phyloP scores from a whole-genome alignment of 2,329 filamentous ascomycete species.

The Monilinia polystroma region DNA sequence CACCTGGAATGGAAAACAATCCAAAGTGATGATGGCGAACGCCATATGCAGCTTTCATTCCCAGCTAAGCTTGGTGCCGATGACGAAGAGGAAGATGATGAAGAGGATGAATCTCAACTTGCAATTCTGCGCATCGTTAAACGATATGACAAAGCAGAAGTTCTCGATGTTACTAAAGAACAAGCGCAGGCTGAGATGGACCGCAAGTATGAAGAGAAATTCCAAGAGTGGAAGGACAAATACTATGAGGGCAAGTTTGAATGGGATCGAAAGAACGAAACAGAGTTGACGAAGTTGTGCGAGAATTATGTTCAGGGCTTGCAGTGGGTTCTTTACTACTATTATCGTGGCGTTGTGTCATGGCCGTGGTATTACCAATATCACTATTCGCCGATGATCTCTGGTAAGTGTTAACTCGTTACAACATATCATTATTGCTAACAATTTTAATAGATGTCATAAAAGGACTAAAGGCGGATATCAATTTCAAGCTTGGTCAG shows the following conservation, averaged over 20 bases:
- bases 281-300: conserved; percentile 75
- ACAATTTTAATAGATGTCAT: conserved; percentile 65
- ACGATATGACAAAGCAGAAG: conserved; percentile 85
- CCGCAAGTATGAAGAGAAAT: conserved; percentile 85
- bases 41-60: conserved; percentile 64
- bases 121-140: conserved; percentile 84
- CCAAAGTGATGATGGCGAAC: conserved; percentile 62
- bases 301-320: conserved; percentile 98
- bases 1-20: conserved; percentile 65
- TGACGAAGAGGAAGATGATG: conserved; percentile 61
- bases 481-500: conserved; percentile 91
- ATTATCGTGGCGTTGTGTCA: conserved; percentile 93
- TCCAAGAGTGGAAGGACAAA: conserved; percentile 87
- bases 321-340: conserved; percentile 98
- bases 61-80: conserved; percentile 48
- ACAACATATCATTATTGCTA: conserved; percentile 30
- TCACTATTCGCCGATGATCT: conserved; percentile 97
- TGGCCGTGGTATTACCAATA: conserved; percentile 99
- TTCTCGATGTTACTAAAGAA: conserved; percentile 75
- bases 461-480: conserved; percentile 79
- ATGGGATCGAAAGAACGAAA: conserved; percentile 79
- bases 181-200: conserved; percentile 78
- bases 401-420: conserved; percentile 50
- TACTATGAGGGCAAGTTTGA: conserved; percentile 92
- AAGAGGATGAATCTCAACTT: conserved; percentile 78